Conservation (phyloP, 306 rosid species). For the Vigna nakashimae region DNA sequence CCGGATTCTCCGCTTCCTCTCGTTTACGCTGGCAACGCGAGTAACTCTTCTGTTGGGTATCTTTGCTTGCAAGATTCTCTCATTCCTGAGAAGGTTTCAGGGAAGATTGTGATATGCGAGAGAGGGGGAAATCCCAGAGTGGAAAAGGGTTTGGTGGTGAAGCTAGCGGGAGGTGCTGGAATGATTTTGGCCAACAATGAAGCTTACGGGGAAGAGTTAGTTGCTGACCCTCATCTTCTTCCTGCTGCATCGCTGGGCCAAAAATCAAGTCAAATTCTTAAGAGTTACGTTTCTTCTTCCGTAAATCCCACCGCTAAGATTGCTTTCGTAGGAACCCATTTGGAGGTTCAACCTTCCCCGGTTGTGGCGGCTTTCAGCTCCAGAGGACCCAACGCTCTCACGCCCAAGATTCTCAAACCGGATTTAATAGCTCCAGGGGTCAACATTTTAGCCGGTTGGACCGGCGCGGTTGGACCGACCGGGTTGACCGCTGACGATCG, state of each 20-base stretch:
- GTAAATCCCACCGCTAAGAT: slow-evolving; percentile 69
- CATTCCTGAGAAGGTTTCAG: slow-evolving; percentile 56
- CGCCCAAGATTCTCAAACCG: slow-evolving; percentile 83
- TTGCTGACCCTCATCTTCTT: slow-evolving; percentile 77
- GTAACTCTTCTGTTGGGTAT: slow-evolving; percentile 55
- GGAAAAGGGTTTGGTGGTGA: slow-evolving; percentile 76
- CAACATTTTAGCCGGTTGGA: slow-evolving; percentile 93
- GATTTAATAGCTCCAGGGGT: slow-evolving; percentile 94
- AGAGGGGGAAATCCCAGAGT: slow-evolving; percentile 79
- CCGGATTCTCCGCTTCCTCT: slow-evolving; percentile 57
- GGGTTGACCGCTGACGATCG: slow-evolving; percentile 61
- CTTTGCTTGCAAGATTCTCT: slow-evolving; percentile 58
- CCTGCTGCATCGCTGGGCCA: slow-evolving; percentile 77
- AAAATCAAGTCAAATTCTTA: slow-evolving; percentile 60
- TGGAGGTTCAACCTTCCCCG: slow-evolving; percentile 83
- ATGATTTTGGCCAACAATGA: slow-evolving; percentile 81
- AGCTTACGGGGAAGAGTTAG: slow-evolving; percentile 77
- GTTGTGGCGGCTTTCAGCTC: slow-evolving; percentile 93
- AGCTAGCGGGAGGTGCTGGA: slow-evolving; percentile 79
- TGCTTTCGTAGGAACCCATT: slow-evolving; percentile 55
- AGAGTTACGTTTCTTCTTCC: slow-evolving; percentile 53
- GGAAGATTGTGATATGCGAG: slow-evolving; percentile 85
- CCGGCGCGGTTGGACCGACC: slow-evolving; percentile 71
- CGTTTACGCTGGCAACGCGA: slow-evolving; percentile 61
- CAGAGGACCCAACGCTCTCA: slow-evolving; percentile 80